These are phyloP conservation scores for Aspergillus neotritici DNA, from an alignment of 2,329 filamentous ascomycete genomes.

Conservation along the genomic window DNA sequence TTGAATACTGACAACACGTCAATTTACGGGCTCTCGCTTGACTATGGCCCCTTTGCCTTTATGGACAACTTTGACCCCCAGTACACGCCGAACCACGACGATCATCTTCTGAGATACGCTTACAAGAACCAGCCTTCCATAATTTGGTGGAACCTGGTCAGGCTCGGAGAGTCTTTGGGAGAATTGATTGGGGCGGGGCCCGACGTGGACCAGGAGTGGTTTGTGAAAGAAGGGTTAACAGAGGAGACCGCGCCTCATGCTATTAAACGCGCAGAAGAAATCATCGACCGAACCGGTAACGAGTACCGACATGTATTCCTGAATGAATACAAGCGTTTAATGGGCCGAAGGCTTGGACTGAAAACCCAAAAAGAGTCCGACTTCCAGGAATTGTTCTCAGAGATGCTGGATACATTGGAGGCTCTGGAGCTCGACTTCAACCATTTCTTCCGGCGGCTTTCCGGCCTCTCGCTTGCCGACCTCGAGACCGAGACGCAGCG, in stretches of 20 bases:
- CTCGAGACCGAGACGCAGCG: constrained; percentile 61
- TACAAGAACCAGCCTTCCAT: constrained; percentile 93
- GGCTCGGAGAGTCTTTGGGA: constrained; percentile 80
- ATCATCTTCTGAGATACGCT: constrained; percentile 76
- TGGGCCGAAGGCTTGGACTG: constrained; percentile 74
- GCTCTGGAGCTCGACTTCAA: constrained; percentile 84
- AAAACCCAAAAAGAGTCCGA: constrained; percentile 63
- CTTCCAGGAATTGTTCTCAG: constrained; percentile 76
- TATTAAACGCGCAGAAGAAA: constrained; percentile 70
- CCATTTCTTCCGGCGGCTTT: constrained; percentile 81
- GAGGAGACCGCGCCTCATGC: constrained; percentile 65
- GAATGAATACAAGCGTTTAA: constrained; percentile 79
- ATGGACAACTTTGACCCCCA: constrained; percentile 92
- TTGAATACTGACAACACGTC: constrained; percentile 98
- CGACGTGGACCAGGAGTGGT: constrained; percentile 64
- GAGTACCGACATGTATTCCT: constrained; percentile 87
- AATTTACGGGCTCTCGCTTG: constrained; percentile 78
- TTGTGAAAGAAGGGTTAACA: constrained; percentile 65
- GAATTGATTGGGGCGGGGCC: constrained; percentile 77
- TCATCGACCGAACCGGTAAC: constrained; percentile 75
- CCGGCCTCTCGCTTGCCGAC: constrained; percentile 55
- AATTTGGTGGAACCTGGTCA: constrained; percentile 97
- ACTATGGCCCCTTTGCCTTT: constrained; percentile 96
- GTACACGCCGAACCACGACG: constrained; percentile 97
- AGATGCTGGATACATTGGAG: constrained; percentile 75